These are phyloP conservation scores for Microcos paniculata DNA, from an alignment of 345 rosid species.

Conservation along the genomic window DNA sequence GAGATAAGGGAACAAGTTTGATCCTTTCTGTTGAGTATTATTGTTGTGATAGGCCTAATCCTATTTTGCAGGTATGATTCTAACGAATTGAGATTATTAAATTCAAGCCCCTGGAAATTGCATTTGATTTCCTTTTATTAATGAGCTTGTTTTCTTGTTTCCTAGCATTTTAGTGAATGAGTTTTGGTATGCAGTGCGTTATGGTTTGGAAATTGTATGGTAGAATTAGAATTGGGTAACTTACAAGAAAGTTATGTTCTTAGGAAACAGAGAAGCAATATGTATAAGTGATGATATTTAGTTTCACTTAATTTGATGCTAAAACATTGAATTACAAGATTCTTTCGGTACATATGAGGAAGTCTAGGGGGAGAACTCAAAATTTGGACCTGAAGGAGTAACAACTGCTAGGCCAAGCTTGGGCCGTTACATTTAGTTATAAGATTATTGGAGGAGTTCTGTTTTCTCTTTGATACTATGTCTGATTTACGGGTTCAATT, in stretches of 20 bases:
- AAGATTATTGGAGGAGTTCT: background rate
- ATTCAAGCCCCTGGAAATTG: background rate
- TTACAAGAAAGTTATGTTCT: no score
- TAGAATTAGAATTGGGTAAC: background rate
- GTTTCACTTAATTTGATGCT: conserved; percentile 7
- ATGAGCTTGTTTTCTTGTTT: background rate
- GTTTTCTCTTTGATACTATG: no score
- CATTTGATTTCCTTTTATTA: background rate
- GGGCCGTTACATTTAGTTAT: background rate
- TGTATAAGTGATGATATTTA: background rate
- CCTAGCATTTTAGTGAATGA: background rate
- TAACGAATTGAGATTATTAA: background rate
- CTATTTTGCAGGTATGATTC: conserved; percentile 58
- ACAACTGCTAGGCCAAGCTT: background rate
- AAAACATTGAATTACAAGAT: background rate
- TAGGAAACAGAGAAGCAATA: no score
- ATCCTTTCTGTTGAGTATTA: conserved; percentile 57
- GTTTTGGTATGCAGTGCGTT: background rate
- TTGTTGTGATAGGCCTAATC: conserved; percentile 90
- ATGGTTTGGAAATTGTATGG: background rate
- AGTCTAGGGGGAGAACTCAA: background rate
- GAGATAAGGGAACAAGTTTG: conserved; percentile 53
- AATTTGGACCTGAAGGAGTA: background rate
- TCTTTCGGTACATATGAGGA: background rate
- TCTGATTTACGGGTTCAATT: background rate